Evolutionary conservation across 1,284 basidiomycete genomes (phyloP).

Genomic region (Ustilago vetiveriae): DNA sequence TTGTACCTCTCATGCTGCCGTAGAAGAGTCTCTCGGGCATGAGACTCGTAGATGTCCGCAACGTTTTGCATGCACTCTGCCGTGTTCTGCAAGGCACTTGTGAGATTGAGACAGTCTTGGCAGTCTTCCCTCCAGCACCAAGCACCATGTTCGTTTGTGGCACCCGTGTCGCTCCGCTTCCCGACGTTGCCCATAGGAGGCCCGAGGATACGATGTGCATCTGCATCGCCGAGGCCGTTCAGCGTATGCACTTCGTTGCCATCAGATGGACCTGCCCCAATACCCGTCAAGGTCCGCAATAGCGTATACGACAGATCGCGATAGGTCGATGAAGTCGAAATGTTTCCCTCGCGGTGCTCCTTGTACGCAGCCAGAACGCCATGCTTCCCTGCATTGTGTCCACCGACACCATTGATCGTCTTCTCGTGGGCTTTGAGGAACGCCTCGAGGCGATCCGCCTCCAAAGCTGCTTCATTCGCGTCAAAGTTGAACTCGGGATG

Average conservation of each 20-base stretch:
- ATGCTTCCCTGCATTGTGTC: slow-evolving; percentile 32
- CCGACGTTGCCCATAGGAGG: slow-evolving; percentile 67
- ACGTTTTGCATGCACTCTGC: slow-evolving; percentile 78
- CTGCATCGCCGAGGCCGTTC: slow-evolving; percentile 74
- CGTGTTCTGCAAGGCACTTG: slow-evolving; percentile 80
- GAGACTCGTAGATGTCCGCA: slow-evolving; percentile 79
- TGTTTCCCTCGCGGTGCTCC: slow-evolving; percentile 27
- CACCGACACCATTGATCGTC: slow-evolving; percentile 45
- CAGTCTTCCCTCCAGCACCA: slow-evolving; percentile 87
- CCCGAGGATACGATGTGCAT: slow-evolving; percentile 70
- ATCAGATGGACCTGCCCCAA: slow-evolving; percentile 25
- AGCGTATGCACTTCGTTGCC: background rate
- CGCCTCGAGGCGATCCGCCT: slow-evolving; percentile 42
- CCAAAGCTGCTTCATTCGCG: slow-evolving; percentile 33
- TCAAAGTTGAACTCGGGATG: slow-evolving; percentile 87
- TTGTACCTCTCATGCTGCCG: slow-evolving; percentile 80
- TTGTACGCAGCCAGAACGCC: slow-evolving; percentile 44
- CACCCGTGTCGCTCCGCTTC: slow-evolving; percentile 69
- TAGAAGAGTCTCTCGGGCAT: slow-evolving; percentile 78
- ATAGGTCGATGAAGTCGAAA: slow-evolving; percentile 32
- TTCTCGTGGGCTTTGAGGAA: slow-evolving; percentile 42
- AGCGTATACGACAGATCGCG: slow-evolving; percentile 52
- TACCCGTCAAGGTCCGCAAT: slow-evolving; percentile 52
- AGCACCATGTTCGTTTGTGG: slow-evolving; percentile 76
- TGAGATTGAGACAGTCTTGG: slow-evolving; percentile 78